Percentiles rank a stretch among this genome's conserved stretches.
These are phyloP conservation scores for Sporothrix sp. DNA, from an alignment of 2,329 filamentous ascomycete genomes.

Conservation along the genomic window DNA sequence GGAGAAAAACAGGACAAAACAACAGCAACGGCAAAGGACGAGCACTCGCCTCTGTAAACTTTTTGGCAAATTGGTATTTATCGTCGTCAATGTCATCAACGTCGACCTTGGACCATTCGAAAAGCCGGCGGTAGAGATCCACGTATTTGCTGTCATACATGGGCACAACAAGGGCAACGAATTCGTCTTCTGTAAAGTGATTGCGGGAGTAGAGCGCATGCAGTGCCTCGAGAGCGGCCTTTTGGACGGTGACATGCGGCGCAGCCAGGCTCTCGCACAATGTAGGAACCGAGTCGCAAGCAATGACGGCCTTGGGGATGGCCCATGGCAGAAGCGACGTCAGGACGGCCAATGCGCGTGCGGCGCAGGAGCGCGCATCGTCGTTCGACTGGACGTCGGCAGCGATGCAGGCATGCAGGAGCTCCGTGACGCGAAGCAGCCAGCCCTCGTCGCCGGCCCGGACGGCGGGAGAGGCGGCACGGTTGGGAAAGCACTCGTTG, in stretches of 20 bases:
- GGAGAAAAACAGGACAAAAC: too few relatives aligned
- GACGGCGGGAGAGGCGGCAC: constrained; percentile 58
- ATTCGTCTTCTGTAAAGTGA: constrained; percentile 68
- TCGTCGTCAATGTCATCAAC: constrained; percentile 79
- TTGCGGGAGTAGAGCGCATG: constrained; percentile 69
- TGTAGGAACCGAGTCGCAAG: constrained; percentile 58
- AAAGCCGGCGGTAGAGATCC: constrained; percentile 60
- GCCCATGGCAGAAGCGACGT: constrained; percentile 79
- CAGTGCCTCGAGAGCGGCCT: constrained; percentile 75
- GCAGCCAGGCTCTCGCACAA: constrained; percentile 64
- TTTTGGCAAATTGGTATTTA: constrained; percentile 87
- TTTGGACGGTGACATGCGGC: constrained; percentile 61
- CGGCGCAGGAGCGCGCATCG: constrained; percentile 58
- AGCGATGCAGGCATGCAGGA: constrained; percentile 64
- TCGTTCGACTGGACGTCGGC: constrained; percentile 55
- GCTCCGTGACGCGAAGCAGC: constrained; percentile 65
- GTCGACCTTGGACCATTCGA: constrained; percentile 70
- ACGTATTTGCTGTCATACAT: constrained; percentile 68
- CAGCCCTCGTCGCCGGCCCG: constrained; percentile 78
- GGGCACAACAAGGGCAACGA: constrained; percentile 64
- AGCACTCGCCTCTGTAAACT: constrained; percentile 90
- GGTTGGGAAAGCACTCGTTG: constrained; percentile 62
- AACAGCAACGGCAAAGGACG: too few relatives aligned
- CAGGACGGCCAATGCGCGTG: constrained; percentile 69
- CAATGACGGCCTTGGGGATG: constrained; percentile 69